Conservation (phyloP, 108 stramenopile genomes). For the Conticribra guillardii region DNA sequence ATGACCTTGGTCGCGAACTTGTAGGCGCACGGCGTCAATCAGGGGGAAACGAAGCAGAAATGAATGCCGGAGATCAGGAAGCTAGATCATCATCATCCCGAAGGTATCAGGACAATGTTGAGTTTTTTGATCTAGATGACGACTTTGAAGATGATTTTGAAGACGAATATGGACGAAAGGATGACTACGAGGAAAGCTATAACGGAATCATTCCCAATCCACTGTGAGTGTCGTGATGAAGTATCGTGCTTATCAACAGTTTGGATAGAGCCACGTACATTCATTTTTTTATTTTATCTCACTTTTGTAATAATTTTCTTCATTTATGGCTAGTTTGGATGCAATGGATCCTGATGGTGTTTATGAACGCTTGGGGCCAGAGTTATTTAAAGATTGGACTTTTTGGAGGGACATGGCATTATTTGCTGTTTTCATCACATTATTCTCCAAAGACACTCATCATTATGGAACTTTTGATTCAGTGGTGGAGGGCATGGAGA, state of each 20-base stretch:
- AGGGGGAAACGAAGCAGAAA: conserved; percentile 21
- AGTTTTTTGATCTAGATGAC: conserved; percentile 50
- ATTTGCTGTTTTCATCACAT: conserved; percentile 31
- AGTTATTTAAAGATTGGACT: conserved; percentile 48
- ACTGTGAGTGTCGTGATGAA: too few species aligned
- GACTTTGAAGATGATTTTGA: conserved; percentile 30
- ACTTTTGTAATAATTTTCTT: not conserved
- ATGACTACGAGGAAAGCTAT: conserved; percentile 17
- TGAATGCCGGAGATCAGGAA: conserved; percentile 9
- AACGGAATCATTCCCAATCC: conserved; percentile 53
- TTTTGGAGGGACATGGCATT: conserved; percentile 46
- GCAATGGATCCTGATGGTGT: conserved; percentile 55
- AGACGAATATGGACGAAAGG: not conserved
- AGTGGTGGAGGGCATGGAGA: conserved; percentile 40
- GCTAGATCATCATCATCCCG: conserved; percentile 11
- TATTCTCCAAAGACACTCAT: conserved; percentile 45
- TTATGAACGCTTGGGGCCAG: conserved; percentile 49
- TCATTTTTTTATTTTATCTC: not conserved
- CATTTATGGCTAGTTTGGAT: conserved; percentile 12
- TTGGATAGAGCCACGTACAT: too few species aligned
- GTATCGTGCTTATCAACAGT: too few species aligned
- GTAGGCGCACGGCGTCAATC: conserved; percentile 24
- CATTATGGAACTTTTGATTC: conserved; percentile 51
- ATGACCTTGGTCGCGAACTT: conserved; percentile 17
- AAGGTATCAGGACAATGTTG: conserved; percentile 36